phyloP scores from a whole-genome alignment of 225 moss, liverwort and hornwort genomes.

The Pseudoscleropodium purum region DNA sequence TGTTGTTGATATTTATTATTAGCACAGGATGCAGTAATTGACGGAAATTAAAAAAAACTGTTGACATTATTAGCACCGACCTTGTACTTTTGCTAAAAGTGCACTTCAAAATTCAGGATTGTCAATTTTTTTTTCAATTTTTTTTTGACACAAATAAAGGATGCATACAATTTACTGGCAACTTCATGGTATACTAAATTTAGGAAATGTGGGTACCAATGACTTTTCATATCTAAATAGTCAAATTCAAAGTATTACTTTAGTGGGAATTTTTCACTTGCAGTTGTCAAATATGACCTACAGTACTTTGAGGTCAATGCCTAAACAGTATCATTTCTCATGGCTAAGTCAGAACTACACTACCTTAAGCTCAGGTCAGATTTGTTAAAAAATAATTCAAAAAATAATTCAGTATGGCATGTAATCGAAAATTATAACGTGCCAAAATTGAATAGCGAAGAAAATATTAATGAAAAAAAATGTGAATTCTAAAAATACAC shows the following conservation, averaged over 20 bases:
- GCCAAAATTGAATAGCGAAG: too few species aligned
- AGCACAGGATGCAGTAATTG: background rate
- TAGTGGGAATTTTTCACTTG: background rate
- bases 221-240: background rate
- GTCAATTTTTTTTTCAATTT: too few species aligned
- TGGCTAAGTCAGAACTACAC: background rate
- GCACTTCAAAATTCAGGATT: background rate
- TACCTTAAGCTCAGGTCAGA: too few species aligned
- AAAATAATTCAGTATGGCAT: too few species aligned
- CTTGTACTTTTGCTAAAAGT: background rate
- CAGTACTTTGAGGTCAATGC: background rate
- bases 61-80: background rate
- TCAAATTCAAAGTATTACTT: background rate
- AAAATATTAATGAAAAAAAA: too few species aligned
- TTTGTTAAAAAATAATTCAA: too few species aligned
- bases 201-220: background rate
- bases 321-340: background rate
- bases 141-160: too few species aligned
- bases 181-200: background rate
- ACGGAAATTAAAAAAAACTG: too few species aligned
- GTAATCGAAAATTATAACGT: too few species aligned
- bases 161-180: background rate
- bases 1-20: background rate
- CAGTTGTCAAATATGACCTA: background rate
- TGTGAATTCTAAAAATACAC: too few species aligned